Percentiles rank a stretch among this genome's conserved stretches.
Evolutionary conservation across 2,329 filamentous ascomycete genomes (phyloP).

Genomic region (Aspergillus luchuensis): DNA sequence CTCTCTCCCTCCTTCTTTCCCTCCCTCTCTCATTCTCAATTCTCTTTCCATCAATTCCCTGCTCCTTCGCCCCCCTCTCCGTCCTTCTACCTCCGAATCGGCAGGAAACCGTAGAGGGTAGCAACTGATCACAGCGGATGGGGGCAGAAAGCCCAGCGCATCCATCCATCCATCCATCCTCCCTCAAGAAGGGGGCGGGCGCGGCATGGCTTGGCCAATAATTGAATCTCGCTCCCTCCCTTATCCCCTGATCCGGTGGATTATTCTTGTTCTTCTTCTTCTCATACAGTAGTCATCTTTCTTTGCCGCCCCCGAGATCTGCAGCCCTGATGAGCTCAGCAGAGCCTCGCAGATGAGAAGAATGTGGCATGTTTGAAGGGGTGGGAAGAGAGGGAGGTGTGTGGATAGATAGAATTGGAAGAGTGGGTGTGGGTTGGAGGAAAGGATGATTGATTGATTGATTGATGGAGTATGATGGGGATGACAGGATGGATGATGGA

Average conservation of each 20-base stretch:
- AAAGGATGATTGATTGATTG: neutral
- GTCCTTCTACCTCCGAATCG: neutral
- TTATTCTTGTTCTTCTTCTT: neutral
- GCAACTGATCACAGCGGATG: neutral
- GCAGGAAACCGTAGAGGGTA: neutral
- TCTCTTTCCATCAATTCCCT: neutral
- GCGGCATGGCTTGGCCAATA: constrained; percentile 4
- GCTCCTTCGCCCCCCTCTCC: neutral
- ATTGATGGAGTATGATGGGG: neutral
- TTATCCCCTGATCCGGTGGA: neutral
- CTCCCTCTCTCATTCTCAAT: too few species aligned
- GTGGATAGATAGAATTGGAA: neutral
- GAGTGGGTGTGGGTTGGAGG: constrained; percentile 7
- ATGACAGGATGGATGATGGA: constrained; percentile 1
- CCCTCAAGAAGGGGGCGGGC: neutral
- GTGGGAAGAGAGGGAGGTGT: too few species aligned
- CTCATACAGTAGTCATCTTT: neutral
- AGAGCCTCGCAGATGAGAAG: constrained; percentile 6
- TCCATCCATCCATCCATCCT: neutral
- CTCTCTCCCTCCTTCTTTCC: neutral
- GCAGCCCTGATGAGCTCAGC: neutral
- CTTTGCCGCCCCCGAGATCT: neutral
- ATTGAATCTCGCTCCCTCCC: neutral
- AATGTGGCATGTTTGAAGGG: constrained; percentile 7
- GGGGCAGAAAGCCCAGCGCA: constrained; percentile 1